Conservation (phyloP, 805 yeast species). For the Candida caryicola region DNA sequence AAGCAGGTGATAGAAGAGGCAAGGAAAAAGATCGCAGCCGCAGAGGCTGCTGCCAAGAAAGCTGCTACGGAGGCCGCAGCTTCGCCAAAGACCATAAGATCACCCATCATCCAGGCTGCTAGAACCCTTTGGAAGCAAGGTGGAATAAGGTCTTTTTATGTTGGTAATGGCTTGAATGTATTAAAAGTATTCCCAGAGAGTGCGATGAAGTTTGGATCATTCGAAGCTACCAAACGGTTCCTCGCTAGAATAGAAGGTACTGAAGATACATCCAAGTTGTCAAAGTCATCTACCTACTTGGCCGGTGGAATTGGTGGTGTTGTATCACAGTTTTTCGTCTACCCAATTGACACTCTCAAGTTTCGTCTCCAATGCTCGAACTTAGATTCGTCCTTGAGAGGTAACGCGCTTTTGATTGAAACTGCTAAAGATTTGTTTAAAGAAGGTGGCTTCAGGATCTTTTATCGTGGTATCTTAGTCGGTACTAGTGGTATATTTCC, state of each 20-base stretch:
- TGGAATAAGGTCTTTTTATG: constrained; percentile 84
- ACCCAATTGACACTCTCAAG: constrained; percentile 93
- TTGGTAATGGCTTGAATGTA: constrained; percentile 93
- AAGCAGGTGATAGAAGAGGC: constrained; percentile 36
- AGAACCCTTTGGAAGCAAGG: constrained; percentile 81
- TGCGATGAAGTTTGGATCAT: constrained; percentile 95
- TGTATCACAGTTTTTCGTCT: constrained; percentile 85
- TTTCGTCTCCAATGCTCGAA: constrained; percentile 93
- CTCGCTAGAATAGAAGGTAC: constrained; percentile 76
- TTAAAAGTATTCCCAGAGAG: constrained; percentile 94
- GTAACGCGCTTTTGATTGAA: constrained; percentile 54
- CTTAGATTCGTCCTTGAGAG: constrained; percentile 57
- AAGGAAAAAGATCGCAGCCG: constrained; percentile 25
- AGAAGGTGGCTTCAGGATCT: constrained; percentile 75
- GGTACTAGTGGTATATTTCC: constrained; percentile 98
- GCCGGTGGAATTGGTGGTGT: constrained; percentile 98
- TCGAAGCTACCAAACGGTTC: constrained; percentile 78
- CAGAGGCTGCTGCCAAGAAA: constrained; percentile 24
- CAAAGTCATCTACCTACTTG: constrained; percentile 74
- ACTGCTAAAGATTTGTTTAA: constrained; percentile 77
- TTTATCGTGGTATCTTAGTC: constrained; percentile 83
- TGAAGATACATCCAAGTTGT: constrained; percentile 63
- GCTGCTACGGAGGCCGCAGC: constrained; percentile 30
- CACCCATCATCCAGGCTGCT: constrained; percentile 80
- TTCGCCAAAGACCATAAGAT: constrained; percentile 50